These are phyloP conservation scores for Musa balbisiana DNA, from an alignment of 202 grass and related monocot genomes.

Conservation along the genomic window DNA sequence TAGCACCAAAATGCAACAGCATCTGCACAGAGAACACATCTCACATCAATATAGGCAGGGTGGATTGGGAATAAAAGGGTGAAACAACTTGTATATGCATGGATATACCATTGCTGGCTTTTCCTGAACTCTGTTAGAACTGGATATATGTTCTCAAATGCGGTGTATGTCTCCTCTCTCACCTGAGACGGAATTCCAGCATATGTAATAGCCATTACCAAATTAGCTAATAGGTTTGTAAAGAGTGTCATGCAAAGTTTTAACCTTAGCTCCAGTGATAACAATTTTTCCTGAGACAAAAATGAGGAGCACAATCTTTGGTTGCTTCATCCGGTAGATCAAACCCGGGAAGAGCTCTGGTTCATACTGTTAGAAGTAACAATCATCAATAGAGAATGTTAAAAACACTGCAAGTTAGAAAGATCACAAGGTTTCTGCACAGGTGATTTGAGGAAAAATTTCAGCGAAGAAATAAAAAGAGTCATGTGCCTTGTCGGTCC, in stretches of 20 bases:
- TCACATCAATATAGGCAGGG: neutral
- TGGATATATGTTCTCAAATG: constrained; percentile 98
- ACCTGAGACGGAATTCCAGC: constrained; percentile 33
- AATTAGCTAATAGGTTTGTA: neutral
- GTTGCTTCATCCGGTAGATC: constrained; percentile 16
- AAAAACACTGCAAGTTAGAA: neutral
- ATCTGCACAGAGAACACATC: neutral
- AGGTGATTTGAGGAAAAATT: too few species aligned
- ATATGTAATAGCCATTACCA: neutral
- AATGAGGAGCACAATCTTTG: constrained; percentile 13
- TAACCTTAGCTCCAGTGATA: constrained; percentile 17
- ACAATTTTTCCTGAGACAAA: constrained; percentile 18
- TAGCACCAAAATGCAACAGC: too few species aligned
- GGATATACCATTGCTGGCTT: constrained; percentile 70
- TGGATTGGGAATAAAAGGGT: neutral
- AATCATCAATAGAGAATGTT: neutral
- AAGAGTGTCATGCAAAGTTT: neutral
- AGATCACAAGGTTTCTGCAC: neutral
- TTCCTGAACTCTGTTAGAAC: constrained; percentile 91
- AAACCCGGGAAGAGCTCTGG: constrained; percentile 19
- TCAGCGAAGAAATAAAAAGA: neutral
- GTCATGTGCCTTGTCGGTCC: too few species aligned
- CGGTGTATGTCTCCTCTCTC: constrained; percentile 97
- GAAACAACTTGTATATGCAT: neutral
- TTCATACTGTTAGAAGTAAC: constrained; percentile 4